phyloP scores from a whole-genome alignment of 768 basidiomycete genomes.

The Boletellus ananas region DNA sequence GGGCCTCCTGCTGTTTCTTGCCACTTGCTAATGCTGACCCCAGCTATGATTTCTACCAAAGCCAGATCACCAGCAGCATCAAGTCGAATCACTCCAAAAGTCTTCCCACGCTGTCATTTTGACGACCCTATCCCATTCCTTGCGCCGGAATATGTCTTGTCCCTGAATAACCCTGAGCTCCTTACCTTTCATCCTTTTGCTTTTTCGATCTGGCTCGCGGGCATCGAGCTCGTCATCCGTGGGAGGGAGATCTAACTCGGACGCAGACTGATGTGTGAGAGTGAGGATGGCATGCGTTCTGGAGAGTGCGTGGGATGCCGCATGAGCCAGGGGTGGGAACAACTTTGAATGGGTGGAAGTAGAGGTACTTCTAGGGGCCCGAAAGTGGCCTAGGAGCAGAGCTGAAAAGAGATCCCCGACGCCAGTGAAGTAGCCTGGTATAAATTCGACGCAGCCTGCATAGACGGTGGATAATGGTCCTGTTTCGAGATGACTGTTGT shows the following conservation, averaged over 20 bases:
- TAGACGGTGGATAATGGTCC: slow-evolving; percentile 46
- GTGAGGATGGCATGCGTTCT: slow-evolving; percentile 72
- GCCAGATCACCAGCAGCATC: too few species aligned
- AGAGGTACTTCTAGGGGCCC: slow-evolving; percentile 21
- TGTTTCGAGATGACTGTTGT: slow-evolving; percentile 12
- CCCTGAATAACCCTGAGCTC: slow-evolving; percentile 84
- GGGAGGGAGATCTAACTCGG: slow-evolving; percentile 45
- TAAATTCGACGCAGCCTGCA: slow-evolving; percentile 67
- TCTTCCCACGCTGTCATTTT: slow-evolving; percentile 32
- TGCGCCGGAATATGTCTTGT: slow-evolving; percentile 59
- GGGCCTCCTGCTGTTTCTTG: too few species aligned
- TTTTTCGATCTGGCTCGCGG: slow-evolving; percentile 56
- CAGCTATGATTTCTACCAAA: not conserved
- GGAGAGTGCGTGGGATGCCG: slow-evolving; percentile 63
- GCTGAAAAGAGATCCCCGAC: slow-evolving; percentile 97
- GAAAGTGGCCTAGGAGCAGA: slow-evolving; percentile 79
- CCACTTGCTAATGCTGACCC: too few species aligned
- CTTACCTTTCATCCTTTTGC: slow-evolving; percentile 74
- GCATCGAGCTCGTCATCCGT: slow-evolving; percentile 79
- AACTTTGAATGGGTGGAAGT: slow-evolving; percentile 6
- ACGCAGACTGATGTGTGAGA: slow-evolving; percentile 55
- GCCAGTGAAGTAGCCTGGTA: slow-evolving; percentile 92
- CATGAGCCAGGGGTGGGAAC: slow-evolving; percentile 28
- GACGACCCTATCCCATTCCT: slow-evolving; percentile 30
- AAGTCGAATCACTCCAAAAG: slow-evolving; percentile 29